Percentiles rank a stretch among this genome's conserved stretches.
These are phyloP conservation scores for Amauroascus verrucosus DNA, from an alignment of 2,329 filamentous ascomycete genomes.

Conservation along the genomic window DNA sequence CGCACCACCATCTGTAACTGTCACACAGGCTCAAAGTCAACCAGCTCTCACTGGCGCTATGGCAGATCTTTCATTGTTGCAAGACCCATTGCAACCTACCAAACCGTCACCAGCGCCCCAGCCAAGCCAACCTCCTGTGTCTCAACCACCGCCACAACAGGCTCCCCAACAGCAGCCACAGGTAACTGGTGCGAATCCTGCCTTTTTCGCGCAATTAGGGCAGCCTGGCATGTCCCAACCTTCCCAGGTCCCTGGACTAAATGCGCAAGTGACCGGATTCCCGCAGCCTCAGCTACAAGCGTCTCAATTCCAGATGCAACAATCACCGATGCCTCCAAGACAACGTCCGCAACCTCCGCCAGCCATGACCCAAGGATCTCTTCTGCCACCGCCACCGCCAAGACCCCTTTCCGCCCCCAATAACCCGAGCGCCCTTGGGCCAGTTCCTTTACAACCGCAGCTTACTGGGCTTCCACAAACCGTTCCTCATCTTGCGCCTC, in stretches of 20 bases:
- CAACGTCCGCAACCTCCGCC: constrained; percentile 64
- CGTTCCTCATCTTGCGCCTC: constrained; percentile 51
- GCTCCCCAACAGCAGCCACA: constrained; percentile 28
- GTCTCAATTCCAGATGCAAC: constrained; percentile 20
- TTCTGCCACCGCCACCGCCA: constrained; percentile 68
- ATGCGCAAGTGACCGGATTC: constrained; percentile 32
- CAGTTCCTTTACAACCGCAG: constrained; percentile 70
- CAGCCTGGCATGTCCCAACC: constrained; percentile 15
- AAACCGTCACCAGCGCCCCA: constrained; percentile 42
- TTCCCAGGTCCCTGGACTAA: constrained; percentile 21
- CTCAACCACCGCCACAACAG: constrained; percentile 36
- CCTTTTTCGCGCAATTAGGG: constrained; percentile 43
- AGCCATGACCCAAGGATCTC: constrained; percentile 47
- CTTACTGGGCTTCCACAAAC: constrained; percentile 61
- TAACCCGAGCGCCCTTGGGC: constrained; percentile 61
- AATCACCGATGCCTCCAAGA: constrained; percentile 38
- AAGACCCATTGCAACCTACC: constrained; percentile 49
- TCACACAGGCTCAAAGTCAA: constrained; percentile 32
- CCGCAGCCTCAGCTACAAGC: constrained; percentile 22
- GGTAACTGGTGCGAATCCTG: constrained; percentile 36
- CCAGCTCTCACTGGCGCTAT: constrained; percentile 57
- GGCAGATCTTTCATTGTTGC: constrained; percentile 56
- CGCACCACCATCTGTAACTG: constrained; percentile 24
- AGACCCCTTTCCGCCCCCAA: constrained; percentile 81
- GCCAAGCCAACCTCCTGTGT: constrained; percentile 34